Evolutionary conservation across 495 filamentous ascomycete genomes (phyloP).

Genomic region (Lasiosphaeria ovina): DNA sequence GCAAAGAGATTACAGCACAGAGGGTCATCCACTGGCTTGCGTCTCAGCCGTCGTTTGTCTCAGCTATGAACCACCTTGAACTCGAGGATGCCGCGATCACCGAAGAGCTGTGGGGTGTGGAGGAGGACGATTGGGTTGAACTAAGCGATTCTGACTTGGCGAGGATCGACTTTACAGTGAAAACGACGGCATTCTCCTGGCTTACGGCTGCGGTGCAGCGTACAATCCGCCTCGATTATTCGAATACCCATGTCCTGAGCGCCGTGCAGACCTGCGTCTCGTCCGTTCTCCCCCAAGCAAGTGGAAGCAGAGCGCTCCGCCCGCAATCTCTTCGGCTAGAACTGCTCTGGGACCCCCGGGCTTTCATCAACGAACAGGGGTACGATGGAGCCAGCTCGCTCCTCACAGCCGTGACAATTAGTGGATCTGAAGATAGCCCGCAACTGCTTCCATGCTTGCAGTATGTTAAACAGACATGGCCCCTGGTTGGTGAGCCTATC

Average conservation of each 20-base stretch:
- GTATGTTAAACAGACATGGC: conserved; percentile 8
- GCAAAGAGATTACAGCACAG: too few species aligned
- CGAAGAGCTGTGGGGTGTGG: not conserved
- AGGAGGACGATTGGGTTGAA: not conserved
- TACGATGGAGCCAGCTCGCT: not conserved
- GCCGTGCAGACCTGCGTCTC: not conserved
- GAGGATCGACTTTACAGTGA: conserved; percentile 9
- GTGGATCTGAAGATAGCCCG: not conserved
- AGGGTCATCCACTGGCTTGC: too few species aligned
- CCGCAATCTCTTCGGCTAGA: not conserved
- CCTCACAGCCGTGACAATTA: conserved; percentile 8
- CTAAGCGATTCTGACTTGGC: not conserved
- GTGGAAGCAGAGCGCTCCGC: conserved; percentile 11
- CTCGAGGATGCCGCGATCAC: not conserved
- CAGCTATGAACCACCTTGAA: not conserved
- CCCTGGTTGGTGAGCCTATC: conserved; percentile 4
- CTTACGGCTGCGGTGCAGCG: not conserved
- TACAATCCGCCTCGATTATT: conserved; percentile 2
- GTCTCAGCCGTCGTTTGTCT: too few species aligned
- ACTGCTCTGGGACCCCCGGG: conserved; percentile 8
- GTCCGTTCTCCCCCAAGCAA: not conserved
- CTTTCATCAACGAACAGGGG: conserved; percentile 7
- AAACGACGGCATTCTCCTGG: conserved; percentile 10
- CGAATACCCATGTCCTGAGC: not conserved
- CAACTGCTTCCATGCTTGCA: conserved; percentile 2